phyloP scores from a whole-genome alignment of 2,329 filamentous ascomycete genomes.

The Calonectria fujianensis region DNA sequence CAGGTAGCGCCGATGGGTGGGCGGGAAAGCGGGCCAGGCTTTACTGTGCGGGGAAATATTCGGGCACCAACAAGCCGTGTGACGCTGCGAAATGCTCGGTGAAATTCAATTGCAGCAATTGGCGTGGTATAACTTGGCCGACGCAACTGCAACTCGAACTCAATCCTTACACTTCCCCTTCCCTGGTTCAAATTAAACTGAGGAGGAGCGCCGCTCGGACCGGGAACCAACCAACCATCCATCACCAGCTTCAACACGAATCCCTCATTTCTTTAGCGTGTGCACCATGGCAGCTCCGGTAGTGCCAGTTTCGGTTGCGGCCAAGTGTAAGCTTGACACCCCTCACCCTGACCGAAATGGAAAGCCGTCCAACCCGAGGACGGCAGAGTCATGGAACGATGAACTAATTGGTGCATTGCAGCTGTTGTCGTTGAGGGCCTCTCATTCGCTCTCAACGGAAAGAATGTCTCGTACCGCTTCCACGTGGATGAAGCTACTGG shows the following conservation, averaged over 20 bases:
- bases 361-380: background rate
- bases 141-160: conserved; percentile 9
- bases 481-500: conserved; percentile 74
- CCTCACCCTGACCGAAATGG: background rate
- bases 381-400: background rate
- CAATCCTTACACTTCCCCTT: background rate
- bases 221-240: conserved; percentile 4
- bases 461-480: conserved; percentile 77
- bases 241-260: background rate
- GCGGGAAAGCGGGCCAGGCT: conserved; percentile 22
- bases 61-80: conserved; percentile 17
- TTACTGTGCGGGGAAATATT: conserved; percentile 28
- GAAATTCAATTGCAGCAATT: conserved; percentile 13
- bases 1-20: background rate
- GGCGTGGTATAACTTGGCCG: conserved; percentile 9
- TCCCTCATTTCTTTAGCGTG: background rate
- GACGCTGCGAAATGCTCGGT: conserved; percentile 11
- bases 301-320: background rate
- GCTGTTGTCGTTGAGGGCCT: conserved; percentile 73
- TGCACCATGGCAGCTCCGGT: conserved; percentile 14
- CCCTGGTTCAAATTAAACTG: background rate
- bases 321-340: background rate
- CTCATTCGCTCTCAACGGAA: conserved; percentile 74
- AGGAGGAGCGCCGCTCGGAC: background rate
- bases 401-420: conserved; percentile 47